Evolutionary conservation across 257 asterid species (phyloP).

Genomic region (Ilex asprella): DNA sequence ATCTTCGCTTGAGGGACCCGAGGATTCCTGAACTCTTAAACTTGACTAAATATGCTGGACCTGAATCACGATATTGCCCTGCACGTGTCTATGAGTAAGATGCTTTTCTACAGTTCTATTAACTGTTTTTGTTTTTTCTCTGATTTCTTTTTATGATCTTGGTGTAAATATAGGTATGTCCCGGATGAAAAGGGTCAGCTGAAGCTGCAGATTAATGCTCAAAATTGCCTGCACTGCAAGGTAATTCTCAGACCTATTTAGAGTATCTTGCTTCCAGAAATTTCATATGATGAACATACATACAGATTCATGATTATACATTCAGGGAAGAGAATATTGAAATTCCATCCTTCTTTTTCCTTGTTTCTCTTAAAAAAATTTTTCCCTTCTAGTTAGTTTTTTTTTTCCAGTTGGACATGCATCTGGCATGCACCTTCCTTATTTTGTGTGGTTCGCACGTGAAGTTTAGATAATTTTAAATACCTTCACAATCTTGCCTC

Average conservation of each 20-base stretch:
- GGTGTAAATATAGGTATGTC: slow-evolving; percentile 42
- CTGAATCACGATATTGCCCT: slow-evolving; percentile 92
- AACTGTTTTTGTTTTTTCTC: not conserved
- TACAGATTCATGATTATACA: too few relatives aligned
- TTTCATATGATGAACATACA: not conserved
- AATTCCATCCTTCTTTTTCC: too few relatives aligned
- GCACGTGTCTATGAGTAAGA: slow-evolving; percentile 92
- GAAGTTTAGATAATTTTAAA: too few relatives aligned
- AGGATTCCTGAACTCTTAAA: slow-evolving; percentile 61
- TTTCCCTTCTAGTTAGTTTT: too few relatives aligned
- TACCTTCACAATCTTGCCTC: too few relatives aligned
- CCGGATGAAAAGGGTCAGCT: slow-evolving; percentile 55
- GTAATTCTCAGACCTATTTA: slow-evolving; percentile 27
- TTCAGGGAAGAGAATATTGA: too few relatives aligned
- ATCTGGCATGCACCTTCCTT: too few relatives aligned
- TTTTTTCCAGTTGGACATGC: too few relatives aligned
- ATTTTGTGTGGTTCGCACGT: too few relatives aligned
- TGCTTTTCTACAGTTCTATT: slow-evolving; percentile 1
- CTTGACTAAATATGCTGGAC: slow-evolving; percentile 73
- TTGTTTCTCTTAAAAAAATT: too few relatives aligned
- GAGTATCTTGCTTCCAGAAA: not conserved
- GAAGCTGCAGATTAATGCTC: slow-evolving; percentile 93
- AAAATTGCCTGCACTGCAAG: slow-evolving; percentile 97
- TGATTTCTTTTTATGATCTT: not conserved
- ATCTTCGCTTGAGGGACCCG: slow-evolving; percentile 72